These are phyloP conservation scores for Solanum microdontum DNA, from an alignment of 257 asterid species.

Conservation along the genomic window DNA sequence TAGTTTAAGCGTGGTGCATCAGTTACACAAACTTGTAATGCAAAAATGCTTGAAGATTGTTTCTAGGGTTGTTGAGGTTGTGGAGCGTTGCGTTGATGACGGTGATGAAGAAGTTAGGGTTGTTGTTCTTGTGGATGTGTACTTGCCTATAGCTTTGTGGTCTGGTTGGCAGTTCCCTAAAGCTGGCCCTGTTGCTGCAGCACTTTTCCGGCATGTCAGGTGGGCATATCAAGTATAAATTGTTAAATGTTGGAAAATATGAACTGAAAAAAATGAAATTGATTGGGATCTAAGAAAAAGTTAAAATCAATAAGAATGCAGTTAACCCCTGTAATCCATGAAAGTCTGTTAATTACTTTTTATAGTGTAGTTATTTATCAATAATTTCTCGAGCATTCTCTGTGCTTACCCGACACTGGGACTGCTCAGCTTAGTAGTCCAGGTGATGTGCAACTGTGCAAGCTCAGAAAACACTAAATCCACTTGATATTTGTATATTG, in stretches of 20 bases:
- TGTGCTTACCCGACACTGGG: not conserved
- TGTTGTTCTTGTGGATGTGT: conserved; percentile 68
- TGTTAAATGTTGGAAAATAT: not conserved
- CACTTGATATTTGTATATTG: not conserved
- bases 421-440: not conserved
- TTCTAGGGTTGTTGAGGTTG: conserved; percentile 36
- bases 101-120: conserved; percentile 36
- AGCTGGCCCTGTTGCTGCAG: conserved; percentile 46
- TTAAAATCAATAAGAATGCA: not conserved
- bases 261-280: not conserved
- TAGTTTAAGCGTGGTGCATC: conserved; percentile 66
- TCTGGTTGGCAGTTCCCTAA: conserved; percentile 91
- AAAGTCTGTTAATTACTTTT: not conserved
- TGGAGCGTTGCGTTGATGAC: not conserved
- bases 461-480: not conserved
- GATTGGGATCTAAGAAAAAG: not conserved
- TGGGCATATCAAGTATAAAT: conserved; percentile 2
- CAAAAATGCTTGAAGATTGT: conserved; percentile 46
- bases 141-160: conserved; percentile 67
- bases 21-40: conserved; percentile 43
- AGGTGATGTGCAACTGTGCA: not conserved
- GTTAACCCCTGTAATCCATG: not conserved
- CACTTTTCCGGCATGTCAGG: conserved; percentile 77
- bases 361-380: not conserved
- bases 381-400: not conserved